These are phyloP conservation scores for Periconia sp. DNA, from an alignment of 2,329 filamentous ascomycete species.

Conservation along the genomic window DNA sequence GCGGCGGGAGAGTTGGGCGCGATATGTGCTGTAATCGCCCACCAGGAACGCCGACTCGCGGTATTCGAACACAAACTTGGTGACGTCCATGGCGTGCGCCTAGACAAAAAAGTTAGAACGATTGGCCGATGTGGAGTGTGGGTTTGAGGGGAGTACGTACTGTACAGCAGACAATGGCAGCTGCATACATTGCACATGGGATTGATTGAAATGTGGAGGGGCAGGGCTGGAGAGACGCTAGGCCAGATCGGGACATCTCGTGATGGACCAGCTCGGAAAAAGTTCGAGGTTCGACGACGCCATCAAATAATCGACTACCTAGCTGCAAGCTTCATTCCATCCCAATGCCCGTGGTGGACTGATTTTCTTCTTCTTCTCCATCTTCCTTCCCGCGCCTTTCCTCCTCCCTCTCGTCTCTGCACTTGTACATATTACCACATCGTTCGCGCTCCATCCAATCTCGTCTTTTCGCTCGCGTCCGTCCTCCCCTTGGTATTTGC, in stretches of 20 bases:
- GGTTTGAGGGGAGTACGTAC: too few species aligned
- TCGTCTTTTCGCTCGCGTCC: constrained; percentile 7
- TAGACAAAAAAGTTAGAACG: background rate
- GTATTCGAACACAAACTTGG: constrained; percentile 75
- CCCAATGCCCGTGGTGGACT: too few species aligned
- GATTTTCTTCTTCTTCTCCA: too few species aligned
- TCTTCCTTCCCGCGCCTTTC: too few species aligned
- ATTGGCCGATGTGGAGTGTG: too few species aligned
- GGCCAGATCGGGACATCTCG: constrained; percentile 14
- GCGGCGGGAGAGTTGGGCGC: constrained; percentile 75
- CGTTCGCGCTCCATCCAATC: constrained; percentile 3
- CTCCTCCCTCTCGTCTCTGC: too few species aligned
- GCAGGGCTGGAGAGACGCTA: constrained; percentile 12
- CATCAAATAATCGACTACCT: constrained; percentile 11
- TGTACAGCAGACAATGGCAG: too few species aligned
- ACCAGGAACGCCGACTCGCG: constrained; percentile 83
- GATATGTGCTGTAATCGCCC: constrained; percentile 86
- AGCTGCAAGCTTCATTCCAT: too few species aligned
- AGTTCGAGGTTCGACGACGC: constrained; percentile 20
- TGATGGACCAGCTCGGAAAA: constrained; percentile 21
- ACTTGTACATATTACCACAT: too few species aligned
- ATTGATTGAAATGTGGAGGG: too few species aligned
- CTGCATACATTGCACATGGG: too few species aligned
- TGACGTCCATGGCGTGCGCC: constrained; percentile 75
- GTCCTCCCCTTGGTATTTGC: constrained; percentile 1